Evolutionary conservation across 345 rosid species (phyloP), one percentile per base, ranked within the genome.

Genomic region (Lagerstroemia speciosa): DNA sequence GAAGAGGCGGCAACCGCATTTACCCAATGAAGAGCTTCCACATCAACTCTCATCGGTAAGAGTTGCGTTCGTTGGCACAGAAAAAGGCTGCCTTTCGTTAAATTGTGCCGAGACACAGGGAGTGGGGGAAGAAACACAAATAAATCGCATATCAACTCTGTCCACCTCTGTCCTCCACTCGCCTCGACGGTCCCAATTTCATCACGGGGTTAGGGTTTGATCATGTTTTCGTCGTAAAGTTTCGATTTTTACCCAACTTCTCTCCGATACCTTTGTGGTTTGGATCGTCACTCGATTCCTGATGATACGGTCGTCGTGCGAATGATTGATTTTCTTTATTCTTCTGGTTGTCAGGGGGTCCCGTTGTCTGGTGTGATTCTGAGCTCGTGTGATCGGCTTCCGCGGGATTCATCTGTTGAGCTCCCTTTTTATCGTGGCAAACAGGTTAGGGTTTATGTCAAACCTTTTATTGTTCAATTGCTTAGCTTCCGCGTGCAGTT

Each of bases 151-250:
- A 48, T 65, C 69, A 38, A 68, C 19, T 65, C n/a, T 17, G 45
- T 69, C 41, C 61, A 3, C 24, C 61, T 37, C 67, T 38, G 68
- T 48, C 68, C 48, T 66, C 43, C 61, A 29, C 64, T 50, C 69
- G 37, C 46, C 60, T 48, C 62, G 78, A 78, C 75, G 83, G 80
- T 71, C 87, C 79, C 69, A 53, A 65, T 67, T 57, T 53, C 61
- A 64, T 63, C 70, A n/a, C 22, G 38, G 76, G 81, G 76, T 78
- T 75, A 76, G 79, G 75, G 67, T 73, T 78, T 72, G 48, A 46
- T 62, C 45, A 22, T 53, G 27, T 30, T 27, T 14, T 26, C 16
- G 50, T 20, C n/a, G 31, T 30, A 43, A 12, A 72, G 38, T 27
- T 3, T 27, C 58, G 20, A 15, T 10, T 17, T 27, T n/a, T 32